These are phyloP conservation scores for Colletotrichum zoysiae DNA, from an alignment of 2,329 filamentous ascomycete species.

Conservation along the genomic window DNA sequence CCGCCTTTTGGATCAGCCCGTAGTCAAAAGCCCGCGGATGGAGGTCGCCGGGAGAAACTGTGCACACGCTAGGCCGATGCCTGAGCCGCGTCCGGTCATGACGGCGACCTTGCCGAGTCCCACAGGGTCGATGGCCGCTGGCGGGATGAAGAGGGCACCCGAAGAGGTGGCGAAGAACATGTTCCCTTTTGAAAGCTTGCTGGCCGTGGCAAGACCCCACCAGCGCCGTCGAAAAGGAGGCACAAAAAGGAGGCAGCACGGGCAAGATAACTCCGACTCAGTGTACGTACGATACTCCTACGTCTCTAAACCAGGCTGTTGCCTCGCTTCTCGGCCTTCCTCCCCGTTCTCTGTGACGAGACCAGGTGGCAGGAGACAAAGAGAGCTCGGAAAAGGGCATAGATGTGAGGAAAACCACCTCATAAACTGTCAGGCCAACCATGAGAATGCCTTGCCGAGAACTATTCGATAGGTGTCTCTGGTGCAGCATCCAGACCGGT, in stretches of 20 bases:
- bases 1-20: slow-evolving; percentile 43
- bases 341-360: neutral
- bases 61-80: slow-evolving; percentile 51
- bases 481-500: slow-evolving; percentile 2
- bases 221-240: neutral
- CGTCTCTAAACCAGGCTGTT: slow-evolving; percentile 6
- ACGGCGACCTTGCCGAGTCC: slow-evolving; percentile 46
- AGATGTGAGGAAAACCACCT: neutral
- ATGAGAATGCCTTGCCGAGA: neutral
- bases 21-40: slow-evolving; percentile 38
- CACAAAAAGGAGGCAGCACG: neutral
- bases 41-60: slow-evolving; percentile 47
- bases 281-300: neutral
- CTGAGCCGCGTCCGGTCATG: slow-evolving; percentile 49
- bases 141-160: slow-evolving; percentile 45
- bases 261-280: neutral
- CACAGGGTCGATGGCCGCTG: slow-evolving; percentile 43
- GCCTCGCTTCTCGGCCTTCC: neutral
- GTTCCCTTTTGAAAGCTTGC: neutral
- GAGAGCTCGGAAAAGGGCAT: neutral
- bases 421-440: slow-evolving; percentile 7
- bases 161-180: slow-evolving; percentile 48
- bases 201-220: neutral
- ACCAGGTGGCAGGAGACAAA: neutral
- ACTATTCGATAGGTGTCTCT: neutral